Percentiles rank a stretch among this genome's conserved stretches.
Conservation (phyloP, 148 eudicot genomes). For the Rhododendron griersonianum region DNA sequence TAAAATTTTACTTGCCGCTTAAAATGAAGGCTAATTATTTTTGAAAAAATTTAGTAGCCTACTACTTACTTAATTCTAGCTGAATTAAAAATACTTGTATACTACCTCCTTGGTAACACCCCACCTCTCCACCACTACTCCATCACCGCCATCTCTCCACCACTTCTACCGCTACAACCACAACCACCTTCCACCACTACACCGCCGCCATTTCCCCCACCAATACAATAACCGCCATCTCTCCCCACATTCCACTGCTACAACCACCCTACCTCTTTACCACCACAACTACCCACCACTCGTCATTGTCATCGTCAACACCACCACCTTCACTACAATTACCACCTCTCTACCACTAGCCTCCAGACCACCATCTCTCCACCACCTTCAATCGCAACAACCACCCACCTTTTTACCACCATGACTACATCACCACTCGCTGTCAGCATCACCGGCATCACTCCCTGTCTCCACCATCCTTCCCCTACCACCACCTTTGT, state of each 20-base stretch:
- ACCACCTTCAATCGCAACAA: not conserved
- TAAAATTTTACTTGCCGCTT: too few relatives aligned
- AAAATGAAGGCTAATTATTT: too few relatives aligned
- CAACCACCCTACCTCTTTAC: not conserved
- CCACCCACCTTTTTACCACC: too few relatives aligned
- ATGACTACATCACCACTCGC: too few relatives aligned
- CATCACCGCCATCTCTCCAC: too few relatives aligned
- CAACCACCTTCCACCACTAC: not conserved
- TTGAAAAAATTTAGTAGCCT: not conserved
- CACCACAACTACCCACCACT: too few relatives aligned
- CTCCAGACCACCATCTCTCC: not conserved
- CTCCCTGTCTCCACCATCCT: not conserved
- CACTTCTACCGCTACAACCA: not conserved
- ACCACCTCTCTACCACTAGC: not conserved
- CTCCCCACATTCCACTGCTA: not conserved
- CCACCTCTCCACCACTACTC: too few relatives aligned
- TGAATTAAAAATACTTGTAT: too few relatives aligned
- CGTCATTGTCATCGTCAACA: not conserved
- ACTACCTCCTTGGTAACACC: too few relatives aligned
- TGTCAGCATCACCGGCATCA: too few relatives aligned
- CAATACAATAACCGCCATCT: not conserved
- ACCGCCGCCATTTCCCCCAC: not conserved
- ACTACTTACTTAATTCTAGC: not conserved
- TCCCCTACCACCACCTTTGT: not conserved
- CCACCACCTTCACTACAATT: not conserved